Base-by-base conservation (phyloP, 2,329 filamentous ascomycete genomes). In the Colletotrichum lentis region DNA sequence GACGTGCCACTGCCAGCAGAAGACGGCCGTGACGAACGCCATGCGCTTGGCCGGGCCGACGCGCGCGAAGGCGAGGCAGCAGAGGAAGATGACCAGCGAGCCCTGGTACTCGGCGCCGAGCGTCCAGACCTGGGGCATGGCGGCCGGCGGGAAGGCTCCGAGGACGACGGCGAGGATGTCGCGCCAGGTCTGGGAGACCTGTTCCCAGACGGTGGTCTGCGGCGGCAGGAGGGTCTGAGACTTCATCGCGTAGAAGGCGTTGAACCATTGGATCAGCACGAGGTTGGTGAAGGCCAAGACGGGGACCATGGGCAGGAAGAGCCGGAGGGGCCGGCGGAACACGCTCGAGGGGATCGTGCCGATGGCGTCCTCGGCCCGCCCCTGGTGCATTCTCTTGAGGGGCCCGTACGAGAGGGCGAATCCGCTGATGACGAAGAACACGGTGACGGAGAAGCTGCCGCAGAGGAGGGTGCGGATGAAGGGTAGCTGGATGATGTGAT, bases 371-470 rank as follows among this genome's bases (percentile, higher is more conserved):
- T 77, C 71, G 46, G 74, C 74, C 12, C 70, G 70, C n/a, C 76
- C 74, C 59, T 71, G 76, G 50, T 79, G 79, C 31, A 80, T 75
- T 54, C 84, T 77, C 69, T 81, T 83, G n/a, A 87, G 70, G 1
- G 84, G 83, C 53, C 81, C 81, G 63, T 88, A 82, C 31, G 83
- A 84, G 12, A 90, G 79, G 2, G 86, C 87, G 74, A 88, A 89
- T n/a, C 87, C 87, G 0, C 85, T 87, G 44, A 89, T 85, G 72
- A 88, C 83, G 73, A 88, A 89, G 78, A 90, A 90, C 70, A 88
- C 77, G 75, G 83, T 85, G 47, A 89, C 86, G 72, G 85, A 85
- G 0, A 85, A 82, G 2, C 83, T 84, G 1, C 85, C 86, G 56
- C 83, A 82, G 73, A 83, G 86, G 61, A 84, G 77, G 4, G 88